Evolutionary conservation across 2,329 filamentous ascomycete genomes (phyloP).

Genomic region (Ophiostoma novo-ulmi): DNA sequence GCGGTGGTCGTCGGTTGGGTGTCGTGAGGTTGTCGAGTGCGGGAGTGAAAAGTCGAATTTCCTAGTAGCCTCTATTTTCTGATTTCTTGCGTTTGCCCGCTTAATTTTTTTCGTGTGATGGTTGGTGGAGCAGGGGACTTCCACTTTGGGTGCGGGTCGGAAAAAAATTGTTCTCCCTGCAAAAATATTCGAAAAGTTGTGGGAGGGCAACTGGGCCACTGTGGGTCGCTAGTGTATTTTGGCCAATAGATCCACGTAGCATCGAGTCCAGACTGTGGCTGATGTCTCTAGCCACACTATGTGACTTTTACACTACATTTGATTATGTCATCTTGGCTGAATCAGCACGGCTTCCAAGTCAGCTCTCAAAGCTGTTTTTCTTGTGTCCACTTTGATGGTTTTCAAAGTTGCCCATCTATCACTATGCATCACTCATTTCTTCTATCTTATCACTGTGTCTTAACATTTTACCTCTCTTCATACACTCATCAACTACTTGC

Average conservation of each 20-base stretch:
- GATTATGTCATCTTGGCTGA: neutral
- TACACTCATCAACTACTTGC: too few relatives aligned
- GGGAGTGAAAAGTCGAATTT: slow-evolving; percentile 20
- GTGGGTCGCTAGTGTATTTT: neutral
- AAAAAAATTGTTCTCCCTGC: slow-evolving; percentile 21
- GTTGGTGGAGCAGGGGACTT: slow-evolving; percentile 24
- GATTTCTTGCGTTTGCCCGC: slow-evolving; percentile 21
- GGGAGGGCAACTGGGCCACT: slow-evolving; percentile 26
- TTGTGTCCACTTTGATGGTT: neutral
- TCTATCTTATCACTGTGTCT: neutral
- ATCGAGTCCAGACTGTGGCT: slow-evolving; percentile 6
- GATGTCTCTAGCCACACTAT: slow-evolving; percentile 12
- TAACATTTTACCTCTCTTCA: too few relatives aligned
- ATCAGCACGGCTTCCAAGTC: neutral
- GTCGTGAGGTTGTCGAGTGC: slow-evolving; percentile 19
- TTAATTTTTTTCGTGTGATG: slow-evolving; percentile 28
- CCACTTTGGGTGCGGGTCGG: slow-evolving; percentile 20
- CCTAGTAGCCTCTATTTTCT: slow-evolving; percentile 24
- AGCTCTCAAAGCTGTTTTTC: neutral
- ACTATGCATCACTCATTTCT: neutral
- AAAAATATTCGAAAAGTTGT: slow-evolving; percentile 27
- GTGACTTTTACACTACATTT: neutral
- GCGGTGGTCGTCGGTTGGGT: slow-evolving; percentile 18
- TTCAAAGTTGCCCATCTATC: neutral
- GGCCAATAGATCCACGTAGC: slow-evolving; percentile 3